phyloP scores from a whole-genome alignment of 352 stramenopile species.

The Globisporangium emineosum region DNA sequence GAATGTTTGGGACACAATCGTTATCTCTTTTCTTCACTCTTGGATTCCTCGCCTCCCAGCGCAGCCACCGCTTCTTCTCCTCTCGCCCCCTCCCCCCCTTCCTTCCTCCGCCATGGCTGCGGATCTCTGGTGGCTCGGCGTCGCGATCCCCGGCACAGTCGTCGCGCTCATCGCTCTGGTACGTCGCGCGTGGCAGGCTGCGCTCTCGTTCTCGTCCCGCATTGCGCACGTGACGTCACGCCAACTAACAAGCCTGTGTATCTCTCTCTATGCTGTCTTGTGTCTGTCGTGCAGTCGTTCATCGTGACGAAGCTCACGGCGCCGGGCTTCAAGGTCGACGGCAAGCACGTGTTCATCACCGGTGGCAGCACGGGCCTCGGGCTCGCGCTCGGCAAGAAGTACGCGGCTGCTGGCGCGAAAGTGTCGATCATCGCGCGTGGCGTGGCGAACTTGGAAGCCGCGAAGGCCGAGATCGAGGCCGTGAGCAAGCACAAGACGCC shows the following conservation, averaged over 20 bases:
- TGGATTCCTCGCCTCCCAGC: background rate
- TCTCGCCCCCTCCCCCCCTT: background rate
- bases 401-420: constrained; percentile 61
- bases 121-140: constrained; percentile 45
- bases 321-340: constrained; percentile 69
- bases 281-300: constrained; percentile 38
- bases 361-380: constrained; percentile 69
- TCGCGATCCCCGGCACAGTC: constrained; percentile 36
- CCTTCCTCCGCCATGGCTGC: constrained; percentile 22
- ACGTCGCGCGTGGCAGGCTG: constrained; percentile 6
- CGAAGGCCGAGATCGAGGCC: constrained; percentile 58
- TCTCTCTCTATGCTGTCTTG: constrained; percentile 10
- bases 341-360: constrained; percentile 70
- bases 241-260: background rate
- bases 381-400: constrained; percentile 65
- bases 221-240: background rate
- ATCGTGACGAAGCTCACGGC: constrained; percentile 56
- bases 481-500: constrained; percentile 29
- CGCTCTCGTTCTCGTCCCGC: background rate
- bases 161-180: constrained; percentile 56
- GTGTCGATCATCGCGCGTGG: constrained; percentile 71
- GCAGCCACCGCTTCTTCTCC: background rate
- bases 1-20: no score
- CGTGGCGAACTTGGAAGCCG: constrained; percentile 52
- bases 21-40: background rate